Base-by-base conservation (phyloP, 202 grass and related monocot species). In the Schoenoplectus tabernaemontani region DNA sequence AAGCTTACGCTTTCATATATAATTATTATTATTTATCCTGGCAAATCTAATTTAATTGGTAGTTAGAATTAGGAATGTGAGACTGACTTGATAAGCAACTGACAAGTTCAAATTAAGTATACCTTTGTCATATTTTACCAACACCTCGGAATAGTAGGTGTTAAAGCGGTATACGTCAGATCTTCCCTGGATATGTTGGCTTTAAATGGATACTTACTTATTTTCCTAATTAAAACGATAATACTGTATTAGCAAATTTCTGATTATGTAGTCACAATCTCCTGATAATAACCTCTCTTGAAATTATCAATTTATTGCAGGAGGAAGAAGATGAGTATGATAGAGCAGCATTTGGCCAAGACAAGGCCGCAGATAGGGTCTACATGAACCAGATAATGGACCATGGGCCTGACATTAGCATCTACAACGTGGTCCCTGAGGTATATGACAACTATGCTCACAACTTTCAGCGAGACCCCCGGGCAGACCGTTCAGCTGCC, bases 261-360 rank as follows among this genome's bases (percentile, higher is more conserved):
- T 30, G 9, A 9, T 28, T 4, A 51, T 50, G 20, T 12, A 42
- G 24, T 36, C 22, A 61, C 12, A 20, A 57, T n/a, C 4, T 20
- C 11, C 56, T 42, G 10, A 59, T 61, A 41, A 61, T 78, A 61
- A 78, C 9, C 39, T 13, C 2, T 78, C 23, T 65, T 20, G 10
- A 74, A 74, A 74, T 36, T 50, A 36, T 54, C 34, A 44, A 63
- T 80, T 56, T 76, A 37, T 82, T 78, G 57, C 83, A 99, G 92
- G 92, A 99, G 51, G 96, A 99, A 86, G 96, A 99, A 77, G 96
- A 99, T 85, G 91, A 86, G 84, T 95, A 85, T 81, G 90, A 99
- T 34, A 87, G 92, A 89, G 87, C 54, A 43, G 96, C 96, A 65
- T 67, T 93, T 16, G 92, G 90, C 48, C 78, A 72, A 82, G 85